Percentiles rank a stretch among this genome's conserved stretches.
Conservation (phyloP, 805 yeast species). For the Starmerella powellii region DNA sequence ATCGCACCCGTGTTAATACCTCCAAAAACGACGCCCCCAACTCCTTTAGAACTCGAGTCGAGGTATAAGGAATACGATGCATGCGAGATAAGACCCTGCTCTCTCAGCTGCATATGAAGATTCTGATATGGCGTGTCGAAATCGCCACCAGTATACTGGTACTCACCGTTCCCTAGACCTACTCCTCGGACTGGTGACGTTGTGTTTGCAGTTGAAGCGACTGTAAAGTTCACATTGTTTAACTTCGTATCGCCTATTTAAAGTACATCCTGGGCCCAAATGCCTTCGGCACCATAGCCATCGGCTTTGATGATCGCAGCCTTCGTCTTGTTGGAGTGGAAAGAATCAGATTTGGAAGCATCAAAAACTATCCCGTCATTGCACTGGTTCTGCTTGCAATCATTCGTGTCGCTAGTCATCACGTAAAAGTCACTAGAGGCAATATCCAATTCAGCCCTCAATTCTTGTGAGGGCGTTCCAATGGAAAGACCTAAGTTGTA, state of each 20-base stretch:
- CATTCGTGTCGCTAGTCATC: not conserved
- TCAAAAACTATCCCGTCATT: slow-evolving; percentile 16
- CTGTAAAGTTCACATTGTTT: slow-evolving; percentile 53
- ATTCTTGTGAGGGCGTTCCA: slow-evolving; percentile 44
- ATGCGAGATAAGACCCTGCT: slow-evolving; percentile 33
- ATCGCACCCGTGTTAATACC: slow-evolving; percentile 43
- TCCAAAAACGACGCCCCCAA: slow-evolving; percentile 35
- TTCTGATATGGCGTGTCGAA: slow-evolving; percentile 27
- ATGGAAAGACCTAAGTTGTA: too few relatives aligned
- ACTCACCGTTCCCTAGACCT: slow-evolving; percentile 26
- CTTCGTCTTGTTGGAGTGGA: slow-evolving; percentile 4
- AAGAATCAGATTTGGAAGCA: slow-evolving; percentile 20
- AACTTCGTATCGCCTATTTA: slow-evolving; percentile 36
- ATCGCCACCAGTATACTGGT: not conserved
- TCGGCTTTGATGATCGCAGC: slow-evolving; percentile 23
- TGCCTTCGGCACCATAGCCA: slow-evolving; percentile 35
- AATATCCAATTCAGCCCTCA: slow-evolving; percentile 48
- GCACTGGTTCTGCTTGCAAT: not conserved
- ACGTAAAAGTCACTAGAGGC: slow-evolving; percentile 63
- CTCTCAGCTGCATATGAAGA: slow-evolving; percentile 28
- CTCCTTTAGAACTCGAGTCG: slow-evolving; percentile 24
- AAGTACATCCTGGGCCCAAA: slow-evolving; percentile 42
- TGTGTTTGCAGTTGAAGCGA: slow-evolving; percentile 49
- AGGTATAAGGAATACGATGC: slow-evolving; percentile 39
- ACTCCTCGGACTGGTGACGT: slow-evolving; percentile 44